A percentile compares a stretch with the other conserved stretches of the same genome.
Evolutionary conservation across 192 early-diverging fungal species (phyloP).

Genomic region (Neocallimastix lanati): DNA sequence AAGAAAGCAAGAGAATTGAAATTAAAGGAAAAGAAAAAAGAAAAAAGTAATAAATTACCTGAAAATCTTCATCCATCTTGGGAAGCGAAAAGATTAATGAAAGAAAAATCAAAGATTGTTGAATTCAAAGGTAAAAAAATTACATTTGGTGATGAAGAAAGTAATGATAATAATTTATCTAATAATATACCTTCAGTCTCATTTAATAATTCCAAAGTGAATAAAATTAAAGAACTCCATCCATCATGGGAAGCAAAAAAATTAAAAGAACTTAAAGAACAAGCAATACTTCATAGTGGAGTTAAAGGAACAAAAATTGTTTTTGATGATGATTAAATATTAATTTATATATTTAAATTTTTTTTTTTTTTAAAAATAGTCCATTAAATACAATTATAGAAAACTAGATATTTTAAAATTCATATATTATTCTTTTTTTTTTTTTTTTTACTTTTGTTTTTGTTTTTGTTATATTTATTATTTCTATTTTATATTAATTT

Average conservation of each 20-base stretch:
- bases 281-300: neutral
- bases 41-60: neutral
- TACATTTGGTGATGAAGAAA: neutral
- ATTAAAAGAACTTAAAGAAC: neutral
- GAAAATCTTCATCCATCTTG: neutral
- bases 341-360: no score
- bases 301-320: neutral
- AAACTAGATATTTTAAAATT: no score
- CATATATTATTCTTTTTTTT: no score
- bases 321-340: neutral
- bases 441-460: no score
- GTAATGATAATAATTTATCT: neutral
- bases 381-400: no score
- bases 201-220: neutral
- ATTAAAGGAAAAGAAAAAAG: neutral
- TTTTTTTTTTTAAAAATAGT: no score
- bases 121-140: neutral
- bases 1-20: neutral
- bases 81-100: neutral
- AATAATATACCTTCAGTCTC: no score
- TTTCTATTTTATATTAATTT: no score
- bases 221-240: neutral
- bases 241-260: neutral
- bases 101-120: neutral
- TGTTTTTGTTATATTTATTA: no score